Evolutionary conservation across 2,329 filamentous ascomycete species (phyloP), one percentile per base, ranked within the genome.

Genomic region (Alternaria tenuissima): DNA sequence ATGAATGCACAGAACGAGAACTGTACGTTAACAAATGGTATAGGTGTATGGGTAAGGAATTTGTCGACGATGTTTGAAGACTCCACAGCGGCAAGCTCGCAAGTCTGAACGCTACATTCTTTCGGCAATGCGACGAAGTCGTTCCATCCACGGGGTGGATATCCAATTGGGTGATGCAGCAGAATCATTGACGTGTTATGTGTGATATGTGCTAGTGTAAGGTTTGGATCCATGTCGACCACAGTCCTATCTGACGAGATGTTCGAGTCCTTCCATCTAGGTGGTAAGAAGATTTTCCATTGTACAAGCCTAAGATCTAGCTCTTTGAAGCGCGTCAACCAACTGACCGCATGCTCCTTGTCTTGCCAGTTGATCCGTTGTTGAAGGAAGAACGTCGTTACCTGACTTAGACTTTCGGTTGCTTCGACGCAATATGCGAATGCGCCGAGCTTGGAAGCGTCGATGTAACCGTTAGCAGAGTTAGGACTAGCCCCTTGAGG

Each of bases 181-280:
- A 77, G 55, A 1, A 77, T 76, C 74, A 76, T 76, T 1, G 74
- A 76, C 14, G 74, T 75, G 44, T 76, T 76, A 48, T 76, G 74
- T 5, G 71, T 76, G 11, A 76, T 74, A 51, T 76, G 74, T 1
- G 74, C 74, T 38, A 76, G 62, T 1, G 74, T 76, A 0, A 76
- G 67, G 49, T 76, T 76, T 11, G 74, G 74, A 47, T 76, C 74
- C 74, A 76, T 76, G 47, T 76, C 68, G 20, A 76, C 60, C 1
- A 75, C 60, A 18, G 69, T 53, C 8, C 62, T 66, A 48, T 76
- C 64, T 8, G 68, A 55, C 0, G 74, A 76, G 9, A 76, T 76
- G 7, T 76, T 71, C 6, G 73, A 76, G 42, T 76, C 72, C 26
- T 71, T 75, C 74, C 74, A 76, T 16, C 73, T 65, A 5, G 69